phyloP scores from a whole-genome alignment of 2,329 filamentous ascomycete species.

The Claviceps digitariae region DNA sequence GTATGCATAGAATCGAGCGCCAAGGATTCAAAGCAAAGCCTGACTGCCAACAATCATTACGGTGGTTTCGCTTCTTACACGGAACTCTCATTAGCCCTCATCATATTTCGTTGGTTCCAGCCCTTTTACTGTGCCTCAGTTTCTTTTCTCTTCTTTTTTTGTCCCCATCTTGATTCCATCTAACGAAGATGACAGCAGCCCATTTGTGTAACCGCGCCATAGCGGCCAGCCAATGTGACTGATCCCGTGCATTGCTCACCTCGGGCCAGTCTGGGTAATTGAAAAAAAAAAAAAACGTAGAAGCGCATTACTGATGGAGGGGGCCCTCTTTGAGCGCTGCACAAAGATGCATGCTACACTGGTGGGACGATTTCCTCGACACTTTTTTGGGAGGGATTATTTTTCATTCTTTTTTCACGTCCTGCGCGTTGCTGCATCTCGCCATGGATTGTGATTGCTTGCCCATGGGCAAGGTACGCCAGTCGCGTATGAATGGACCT shows the following conservation, averaged over 20 bases:
- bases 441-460: background rate
- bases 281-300: background rate
- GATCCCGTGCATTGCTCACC: conserved; percentile 1
- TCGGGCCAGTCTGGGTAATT: background rate
- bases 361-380: background rate
- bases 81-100: background rate
- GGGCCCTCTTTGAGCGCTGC: background rate
- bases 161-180: no score
- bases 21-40: background rate
- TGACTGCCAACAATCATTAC: background rate
- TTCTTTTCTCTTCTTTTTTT: background rate
- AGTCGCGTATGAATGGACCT: background rate
- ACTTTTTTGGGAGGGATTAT: background rate
- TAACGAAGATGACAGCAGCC: background rate
- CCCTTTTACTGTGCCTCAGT: background rate
- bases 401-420: background rate
- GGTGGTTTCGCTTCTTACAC: background rate
- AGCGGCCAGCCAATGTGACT: background rate
- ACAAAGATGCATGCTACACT: background rate
- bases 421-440: background rate
- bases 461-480: background rate
- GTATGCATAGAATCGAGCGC: background rate
- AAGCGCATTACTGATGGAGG: background rate
- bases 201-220: background rate
- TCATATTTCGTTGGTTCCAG: background rate